Conservation (phyloP, 495 filamentous ascomycete species). For the Tuber calosporum region DNA sequence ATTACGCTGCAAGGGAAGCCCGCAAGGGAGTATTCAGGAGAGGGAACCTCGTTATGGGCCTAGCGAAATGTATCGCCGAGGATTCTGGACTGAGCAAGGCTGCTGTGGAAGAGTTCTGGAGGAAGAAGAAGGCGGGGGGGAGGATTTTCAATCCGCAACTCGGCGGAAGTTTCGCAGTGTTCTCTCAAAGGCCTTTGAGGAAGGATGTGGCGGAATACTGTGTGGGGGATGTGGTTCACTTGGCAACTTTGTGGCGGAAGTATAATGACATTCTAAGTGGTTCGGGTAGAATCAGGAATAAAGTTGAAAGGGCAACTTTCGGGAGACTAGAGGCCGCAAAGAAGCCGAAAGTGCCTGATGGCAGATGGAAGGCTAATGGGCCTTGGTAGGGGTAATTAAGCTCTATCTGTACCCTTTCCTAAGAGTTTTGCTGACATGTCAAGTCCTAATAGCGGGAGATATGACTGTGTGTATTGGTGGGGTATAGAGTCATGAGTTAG, state of each 20-base stretch:
- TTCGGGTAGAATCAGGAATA: not conserved
- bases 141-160: conserved; percentile 44
- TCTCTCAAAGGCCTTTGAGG: conserved; percentile 48
- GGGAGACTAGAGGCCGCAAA: not conserved
- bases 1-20: conserved; percentile 44
- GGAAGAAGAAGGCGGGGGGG: conserved; percentile 45
- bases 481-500: not conserved
- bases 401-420: not conserved
- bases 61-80: conserved; percentile 48
- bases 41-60: conserved; percentile 36
- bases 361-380: not conserved
- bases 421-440: not conserved
- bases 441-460: not conserved
- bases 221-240: conserved; percentile 46
- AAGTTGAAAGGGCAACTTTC: not conserved
- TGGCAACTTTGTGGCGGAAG: conserved; percentile 43
- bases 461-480: not conserved
- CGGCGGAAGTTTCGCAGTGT: conserved; percentile 49
- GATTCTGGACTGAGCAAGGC: conserved; percentile 33
- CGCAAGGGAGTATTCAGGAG: conserved; percentile 23
- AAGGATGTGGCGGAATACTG: conserved; percentile 48
- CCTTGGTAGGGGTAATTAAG: not conserved
- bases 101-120: conserved; percentile 42
- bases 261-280: conserved; percentile 31
- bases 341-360: not conserved